Conservation (phyloP, 2,329 filamentous ascomycete species). For the Colletotrichum scovillei region DNA sequence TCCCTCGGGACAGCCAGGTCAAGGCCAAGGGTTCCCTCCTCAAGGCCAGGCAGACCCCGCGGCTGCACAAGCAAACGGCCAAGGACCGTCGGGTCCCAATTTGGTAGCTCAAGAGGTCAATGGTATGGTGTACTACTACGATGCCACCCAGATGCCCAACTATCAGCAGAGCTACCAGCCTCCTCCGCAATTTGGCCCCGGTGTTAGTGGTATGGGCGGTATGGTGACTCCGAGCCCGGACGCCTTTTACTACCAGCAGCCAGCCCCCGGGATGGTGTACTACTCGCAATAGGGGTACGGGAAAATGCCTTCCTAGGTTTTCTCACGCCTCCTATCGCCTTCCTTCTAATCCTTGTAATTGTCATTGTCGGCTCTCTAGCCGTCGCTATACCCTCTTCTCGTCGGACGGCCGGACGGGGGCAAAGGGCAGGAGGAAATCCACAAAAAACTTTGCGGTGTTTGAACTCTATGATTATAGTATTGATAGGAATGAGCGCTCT, state of each 20-base stretch:
- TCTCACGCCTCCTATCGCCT: slow-evolving; percentile 32
- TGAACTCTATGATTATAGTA: slow-evolving; percentile 29
- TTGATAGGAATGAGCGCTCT: slow-evolving; percentile 29
- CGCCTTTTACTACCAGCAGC: slow-evolving; percentile 77
- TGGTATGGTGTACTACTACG: slow-evolving; percentile 96
- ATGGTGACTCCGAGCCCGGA: slow-evolving; percentile 80
- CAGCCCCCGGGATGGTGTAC: slow-evolving; percentile 67
- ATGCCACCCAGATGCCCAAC: slow-evolving; percentile 74
- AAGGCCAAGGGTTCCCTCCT: slow-evolving; percentile 54
- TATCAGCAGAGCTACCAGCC: slow-evolving; percentile 63
- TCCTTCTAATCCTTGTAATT: slow-evolving; percentile 47
- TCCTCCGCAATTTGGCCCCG: slow-evolving; percentile 44
- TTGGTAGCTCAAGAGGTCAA: slow-evolving; percentile 88
- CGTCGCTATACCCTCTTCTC: slow-evolving; percentile 29
- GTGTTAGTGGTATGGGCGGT: slow-evolving; percentile 77
- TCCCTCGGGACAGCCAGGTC: slow-evolving; percentile 61
- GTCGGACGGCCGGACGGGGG: slow-evolving; percentile 30
- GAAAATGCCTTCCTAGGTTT: slow-evolving; percentile 14
- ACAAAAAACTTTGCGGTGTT: slow-evolving; percentile 27
- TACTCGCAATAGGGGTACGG: slow-evolving; percentile 65
- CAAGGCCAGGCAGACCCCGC: slow-evolving; percentile 53
- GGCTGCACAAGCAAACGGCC: slow-evolving; percentile 48
- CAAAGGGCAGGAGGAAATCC: slow-evolving; percentile 32
- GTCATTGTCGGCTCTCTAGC: slow-evolving; percentile 35
- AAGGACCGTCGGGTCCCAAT: slow-evolving; percentile 61